Evolutionary conservation across 1,139 yeast genomes (phyloP), one percentile per base, ranked within the genome.

Genomic region (Geotrichum macrosporum): DNA sequence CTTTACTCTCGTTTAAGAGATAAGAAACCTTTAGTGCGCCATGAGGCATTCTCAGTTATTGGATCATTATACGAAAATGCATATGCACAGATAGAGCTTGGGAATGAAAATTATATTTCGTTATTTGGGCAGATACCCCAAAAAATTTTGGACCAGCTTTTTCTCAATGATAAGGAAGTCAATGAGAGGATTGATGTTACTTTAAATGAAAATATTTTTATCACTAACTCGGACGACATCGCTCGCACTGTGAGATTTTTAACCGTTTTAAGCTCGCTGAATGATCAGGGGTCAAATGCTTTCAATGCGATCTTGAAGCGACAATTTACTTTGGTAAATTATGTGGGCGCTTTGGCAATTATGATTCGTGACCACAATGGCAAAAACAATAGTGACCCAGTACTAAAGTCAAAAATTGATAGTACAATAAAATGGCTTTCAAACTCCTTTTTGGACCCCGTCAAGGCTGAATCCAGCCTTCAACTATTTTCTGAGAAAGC

Each of bases 131-230:
- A 76, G 55, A 78, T 87, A 20, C 96, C 96, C 1, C 77, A 80
- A 44, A 75, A 75, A 32, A 65, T 88, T 0, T 66, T 88, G 47
- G 78, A 81, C 16, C 72, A 87, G 45, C 72, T 84, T 36, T 88
- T 85, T 59, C 83, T 88, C 53, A 86, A 87, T 61, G 89, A 85
- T 57, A 73, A 69, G 47, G 71, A 72, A 16, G 81, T 87, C 45
- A 85, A 81, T 49, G 74, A 80, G n/a, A 68, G 76, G 19, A 84
- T 86, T 15, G 96, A 88, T 60, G 54, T 68, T 2, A 69, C 75
- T 1, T 58, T 87, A 5, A 75, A 81, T 57, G 86, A 81, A 48
- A 72, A 74, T 47, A 58, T 88, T 1, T 61, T 84, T 13, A 22
- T 26, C 12, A 21, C 20, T 15, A 66, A 72, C 3, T 68, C 70